Evolutionary conservation across 495 filamentous ascomycete species (phyloP).

Genomic region (Opeltia flavorubescens): DNA sequence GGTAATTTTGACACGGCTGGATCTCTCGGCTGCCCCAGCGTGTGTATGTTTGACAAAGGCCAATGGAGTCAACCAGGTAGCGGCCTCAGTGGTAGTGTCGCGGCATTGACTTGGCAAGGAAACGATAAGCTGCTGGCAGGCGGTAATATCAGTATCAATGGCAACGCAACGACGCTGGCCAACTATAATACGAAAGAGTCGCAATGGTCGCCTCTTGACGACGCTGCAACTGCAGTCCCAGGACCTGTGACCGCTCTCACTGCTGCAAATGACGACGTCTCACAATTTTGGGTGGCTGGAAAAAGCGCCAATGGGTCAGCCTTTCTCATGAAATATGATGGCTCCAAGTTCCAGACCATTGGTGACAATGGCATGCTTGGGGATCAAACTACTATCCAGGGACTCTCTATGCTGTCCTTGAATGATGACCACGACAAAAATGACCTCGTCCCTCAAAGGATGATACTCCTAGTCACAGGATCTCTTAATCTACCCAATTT

Average conservation of each 20-base stretch:
- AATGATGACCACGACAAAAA: slow-evolving; percentile 48
- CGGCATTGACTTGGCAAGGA: slow-evolving; percentile 60
- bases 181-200: slow-evolving; percentile 53
- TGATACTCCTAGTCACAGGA: slow-evolving; percentile 72
- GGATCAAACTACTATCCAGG: slow-evolving; percentile 51
- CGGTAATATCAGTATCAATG: slow-evolving; percentile 57
- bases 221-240: slow-evolving; percentile 47
- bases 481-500: slow-evolving; percentile 59
- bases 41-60: slow-evolving; percentile 62
- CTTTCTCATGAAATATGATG: slow-evolving; percentile 69
- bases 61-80: slow-evolving; percentile 71
- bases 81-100: slow-evolving; percentile 51
- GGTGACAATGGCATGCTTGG: slow-evolving; percentile 37
- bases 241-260: slow-evolving; percentile 67
- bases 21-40: slow-evolving; percentile 61
- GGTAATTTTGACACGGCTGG: slow-evolving; percentile 72
- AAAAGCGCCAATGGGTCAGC: slow-evolving; percentile 46
- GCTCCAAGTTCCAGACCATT: slow-evolving; percentile 41
- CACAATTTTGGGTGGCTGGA: slow-evolving; percentile 70
- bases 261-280: slow-evolving; percentile 49
- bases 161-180: slow-evolving; percentile 51
- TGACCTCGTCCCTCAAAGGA: slow-evolving; percentile 45
- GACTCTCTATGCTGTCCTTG: slow-evolving; percentile 66
- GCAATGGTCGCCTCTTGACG: slow-evolving; percentile 51
- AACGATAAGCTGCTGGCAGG: slow-evolving; percentile 55